Base-by-base conservation (phyloP, 805 yeast genomes). In the Wickerhamiella australiensis region DNA sequence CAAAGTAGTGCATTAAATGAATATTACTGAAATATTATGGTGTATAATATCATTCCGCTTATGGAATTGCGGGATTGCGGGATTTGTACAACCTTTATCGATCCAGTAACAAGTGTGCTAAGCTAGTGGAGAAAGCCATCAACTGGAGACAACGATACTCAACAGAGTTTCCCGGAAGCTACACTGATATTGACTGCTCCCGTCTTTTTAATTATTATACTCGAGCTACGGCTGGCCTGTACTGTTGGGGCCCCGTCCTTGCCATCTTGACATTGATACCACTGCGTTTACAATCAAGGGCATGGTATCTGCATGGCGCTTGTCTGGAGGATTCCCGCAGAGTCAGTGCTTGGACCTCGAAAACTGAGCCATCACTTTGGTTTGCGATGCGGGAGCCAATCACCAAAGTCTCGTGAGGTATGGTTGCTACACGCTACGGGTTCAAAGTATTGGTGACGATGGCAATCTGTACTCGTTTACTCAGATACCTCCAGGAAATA, bases 401-500 rank as follows among this genome's bases (percentile, higher is more conserved):
- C 5, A 4, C 12, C 40, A 43, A 43, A 8, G 36, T 21, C 3
- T 43, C 40, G 5, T 43, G n/a, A n/a, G 48, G 36, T 40, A 17
- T 45, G 15, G 40, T 33, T 8, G 42, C 29, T 9, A 36, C 48
- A 2, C 40, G 48, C 5, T 36, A 36, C 17, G 48, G 48, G 5
- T 9, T 45, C 11, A 15, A 20, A 15, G 7, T 9, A 12, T 45
- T 4, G 33, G 40, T 11, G 6, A n/a, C 3, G 35, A 42, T 20
- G 36, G 42, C 22, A 17, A 36, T 12, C 25, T 45, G 5, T 45
- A 36, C 27, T 13, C 18, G 25, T 5, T 35, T n/a, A 9, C 9
- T 12, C 20, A 7, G 11, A 25, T 33, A 17, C 13, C 18, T 45
- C n/a, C 42, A 29, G 17, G 35, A 40, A 2, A 13, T 25, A 25